A percentile compares a stretch with the other conserved stretches of the same genome.
Conservation (phyloP, 441 rosid species). For the Corymbia citriodora region DNA sequence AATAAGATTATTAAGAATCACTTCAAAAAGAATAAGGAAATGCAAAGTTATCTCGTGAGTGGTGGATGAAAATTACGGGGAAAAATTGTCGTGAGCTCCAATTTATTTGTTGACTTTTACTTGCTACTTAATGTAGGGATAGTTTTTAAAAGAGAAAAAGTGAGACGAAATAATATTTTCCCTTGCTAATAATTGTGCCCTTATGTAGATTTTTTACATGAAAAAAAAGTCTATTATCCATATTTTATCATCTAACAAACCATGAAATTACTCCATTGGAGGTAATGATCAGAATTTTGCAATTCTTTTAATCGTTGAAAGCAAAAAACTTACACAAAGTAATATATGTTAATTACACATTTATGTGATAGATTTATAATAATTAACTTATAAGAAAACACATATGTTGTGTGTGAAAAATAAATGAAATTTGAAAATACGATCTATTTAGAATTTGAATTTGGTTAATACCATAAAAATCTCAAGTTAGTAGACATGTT, state of each 20-base stretch:
- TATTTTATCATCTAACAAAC: not conserved
- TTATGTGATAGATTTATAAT: not conserved
- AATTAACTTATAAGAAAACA: not conserved
- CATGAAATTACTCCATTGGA: not conserved
- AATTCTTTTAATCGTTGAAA: not conserved
- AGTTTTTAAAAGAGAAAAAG: not conserved
- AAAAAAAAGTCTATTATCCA: too few relatives aligned
- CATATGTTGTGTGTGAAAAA: not conserved
- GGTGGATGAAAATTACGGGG: not conserved
- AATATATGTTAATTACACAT: not conserved
- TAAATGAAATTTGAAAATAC: not conserved
- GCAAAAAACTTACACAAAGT: not conserved
- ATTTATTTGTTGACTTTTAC: not conserved
- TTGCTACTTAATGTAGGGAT: not conserved
- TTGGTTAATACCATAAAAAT: not conserved
- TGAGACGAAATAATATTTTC: not conserved
- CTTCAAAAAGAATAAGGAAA: not conserved
- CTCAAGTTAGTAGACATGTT: not conserved
- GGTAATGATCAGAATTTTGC: not conserved
- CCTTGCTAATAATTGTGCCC: not conserved
- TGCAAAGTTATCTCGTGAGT: not conserved
- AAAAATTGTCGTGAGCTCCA: not conserved
- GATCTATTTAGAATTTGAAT: not conserved
- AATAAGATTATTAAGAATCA: not conserved
- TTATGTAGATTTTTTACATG: not conserved